A percentile compares a stretch with the other conserved stretches of the same genome.
Conservation (phyloP, 495 filamentous ascomycete species). For the Hypoxylon crocopeplum region DNA sequence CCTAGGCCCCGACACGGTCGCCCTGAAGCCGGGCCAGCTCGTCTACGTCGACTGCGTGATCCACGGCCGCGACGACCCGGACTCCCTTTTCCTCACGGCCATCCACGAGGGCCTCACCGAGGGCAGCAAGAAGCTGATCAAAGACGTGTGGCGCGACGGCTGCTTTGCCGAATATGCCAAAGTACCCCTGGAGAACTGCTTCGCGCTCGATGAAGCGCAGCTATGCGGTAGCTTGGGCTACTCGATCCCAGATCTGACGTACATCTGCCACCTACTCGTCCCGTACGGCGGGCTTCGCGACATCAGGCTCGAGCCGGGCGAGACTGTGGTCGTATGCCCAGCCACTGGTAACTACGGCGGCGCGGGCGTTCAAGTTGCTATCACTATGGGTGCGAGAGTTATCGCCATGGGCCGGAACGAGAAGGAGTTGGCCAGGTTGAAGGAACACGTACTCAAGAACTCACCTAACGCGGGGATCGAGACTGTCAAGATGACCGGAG, state of each 20-base stretch:
- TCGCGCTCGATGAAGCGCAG: constrained; percentile 48
- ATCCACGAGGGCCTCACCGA: constrained; percentile 37
- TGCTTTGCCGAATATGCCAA: constrained; percentile 56
- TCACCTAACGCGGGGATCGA: constrained; percentile 30
- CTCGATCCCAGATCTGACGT: constrained; percentile 40
- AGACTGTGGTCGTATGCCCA: constrained; percentile 59
- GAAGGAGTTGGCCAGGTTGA: constrained; percentile 34
- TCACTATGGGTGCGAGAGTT: constrained; percentile 60
- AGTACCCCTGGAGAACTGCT: constrained; percentile 58
- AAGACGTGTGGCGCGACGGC: constrained; percentile 28
- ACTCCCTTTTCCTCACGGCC: constrained; percentile 42
- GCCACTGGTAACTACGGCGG: constrained; percentile 59
- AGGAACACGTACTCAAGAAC: constrained; percentile 27
- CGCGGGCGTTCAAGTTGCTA: constrained; percentile 53
- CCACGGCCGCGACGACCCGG: constrained; percentile 53
- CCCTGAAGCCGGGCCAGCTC: constrained; percentile 50
- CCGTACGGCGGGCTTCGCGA: constrained; percentile 58
- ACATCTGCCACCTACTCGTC: constrained; percentile 42
- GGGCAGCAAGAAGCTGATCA: constrained; percentile 24
- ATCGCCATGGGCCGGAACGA: constrained; percentile 59
- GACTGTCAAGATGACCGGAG: constrained; percentile 50
- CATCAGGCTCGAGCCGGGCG: constrained; percentile 58
- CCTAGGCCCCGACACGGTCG: constrained; percentile 53
- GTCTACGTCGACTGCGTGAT: constrained; percentile 54
- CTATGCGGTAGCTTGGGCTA: constrained; percentile 45